Evolutionary conservation across 2,329 filamentous ascomycete species (phyloP).

Genomic region (Ceratocystis papillata): DNA sequence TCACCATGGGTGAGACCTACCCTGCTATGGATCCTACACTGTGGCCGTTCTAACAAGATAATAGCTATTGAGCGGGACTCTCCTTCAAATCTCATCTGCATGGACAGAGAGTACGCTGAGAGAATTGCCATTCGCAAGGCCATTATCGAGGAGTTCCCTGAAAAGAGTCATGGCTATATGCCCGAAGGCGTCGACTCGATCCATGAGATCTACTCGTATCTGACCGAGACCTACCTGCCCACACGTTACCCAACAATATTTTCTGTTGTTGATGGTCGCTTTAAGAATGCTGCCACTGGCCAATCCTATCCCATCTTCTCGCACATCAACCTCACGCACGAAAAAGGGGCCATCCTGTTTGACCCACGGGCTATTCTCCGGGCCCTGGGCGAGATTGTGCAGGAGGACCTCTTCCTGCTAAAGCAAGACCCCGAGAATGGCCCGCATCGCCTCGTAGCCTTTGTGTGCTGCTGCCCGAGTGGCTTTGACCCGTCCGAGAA

Average conservation of each 20-base stretch:
- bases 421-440: constrained; percentile 30
- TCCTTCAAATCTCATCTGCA: constrained; percentile 42
- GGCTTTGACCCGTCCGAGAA: constrained; percentile 44
- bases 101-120: constrained; percentile 42
- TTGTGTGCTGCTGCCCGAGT: constrained; percentile 42
- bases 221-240: constrained; percentile 40
- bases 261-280: constrained; percentile 18
- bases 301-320: constrained; percentile 29
- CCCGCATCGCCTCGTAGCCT: constrained; percentile 38
- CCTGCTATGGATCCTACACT: not conserved
- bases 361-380: constrained; percentile 32
- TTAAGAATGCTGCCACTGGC: constrained; percentile 36
- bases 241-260: constrained; percentile 42
- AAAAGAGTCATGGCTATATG: constrained; percentile 36
- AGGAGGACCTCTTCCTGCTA: constrained; percentile 46
- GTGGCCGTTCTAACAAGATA: not conserved
- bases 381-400: constrained; percentile 40
- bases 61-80: constrained; percentile 36
- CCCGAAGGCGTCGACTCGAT: constrained; percentile 36
- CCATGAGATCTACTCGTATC: constrained; percentile 39
- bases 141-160: constrained; percentile 34
- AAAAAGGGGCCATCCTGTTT: constrained; percentile 19
- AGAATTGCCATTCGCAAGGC: constrained; percentile 35
- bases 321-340: not conserved
- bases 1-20: constrained; percentile 40